phyloP scores from a whole-genome alignment of 2,329 filamentous ascomycete genomes.

The Trichoderma aggressivum region DNA sequence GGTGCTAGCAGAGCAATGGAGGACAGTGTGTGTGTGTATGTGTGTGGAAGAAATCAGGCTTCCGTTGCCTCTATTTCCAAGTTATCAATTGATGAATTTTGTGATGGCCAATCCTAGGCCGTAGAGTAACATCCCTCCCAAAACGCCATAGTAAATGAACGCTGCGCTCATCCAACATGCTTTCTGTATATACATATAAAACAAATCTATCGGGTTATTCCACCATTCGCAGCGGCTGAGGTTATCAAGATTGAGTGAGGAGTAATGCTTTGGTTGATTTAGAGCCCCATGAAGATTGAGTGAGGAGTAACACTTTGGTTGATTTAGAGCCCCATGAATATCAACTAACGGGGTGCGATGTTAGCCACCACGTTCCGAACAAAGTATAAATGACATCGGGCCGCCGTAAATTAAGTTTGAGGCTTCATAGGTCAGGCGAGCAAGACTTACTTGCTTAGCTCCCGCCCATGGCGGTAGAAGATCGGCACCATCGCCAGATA shows the following conservation, averaged over 20 bases:
- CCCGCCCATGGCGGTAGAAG: background rate
- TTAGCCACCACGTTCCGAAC: background rate
- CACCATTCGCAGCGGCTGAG: background rate
- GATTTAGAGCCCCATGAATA: background rate
- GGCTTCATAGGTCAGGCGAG: background rate
- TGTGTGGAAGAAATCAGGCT: background rate
- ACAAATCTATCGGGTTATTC: background rate
- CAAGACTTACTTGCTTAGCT: constrained; percentile 9
- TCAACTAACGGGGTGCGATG: background rate
- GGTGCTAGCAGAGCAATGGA: background rate
- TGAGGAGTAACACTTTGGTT: no score
- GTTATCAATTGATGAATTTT: background rate
- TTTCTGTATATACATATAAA: background rate
- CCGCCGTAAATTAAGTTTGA: background rate
- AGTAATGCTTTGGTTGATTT: background rate
- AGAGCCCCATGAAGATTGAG: no score
- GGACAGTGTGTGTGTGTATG: background rate
- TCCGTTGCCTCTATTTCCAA: background rate
- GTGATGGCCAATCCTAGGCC: background rate
- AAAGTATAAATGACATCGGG: background rate
- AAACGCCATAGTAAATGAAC: background rate
- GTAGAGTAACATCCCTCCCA: background rate
- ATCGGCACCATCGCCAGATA: background rate
- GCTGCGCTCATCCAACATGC: constrained; percentile 1
- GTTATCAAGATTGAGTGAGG: background rate